Conservation (phyloP, 2,329 filamentous ascomycete species). For the Colletotrichum neosansevieriae region DNA sequence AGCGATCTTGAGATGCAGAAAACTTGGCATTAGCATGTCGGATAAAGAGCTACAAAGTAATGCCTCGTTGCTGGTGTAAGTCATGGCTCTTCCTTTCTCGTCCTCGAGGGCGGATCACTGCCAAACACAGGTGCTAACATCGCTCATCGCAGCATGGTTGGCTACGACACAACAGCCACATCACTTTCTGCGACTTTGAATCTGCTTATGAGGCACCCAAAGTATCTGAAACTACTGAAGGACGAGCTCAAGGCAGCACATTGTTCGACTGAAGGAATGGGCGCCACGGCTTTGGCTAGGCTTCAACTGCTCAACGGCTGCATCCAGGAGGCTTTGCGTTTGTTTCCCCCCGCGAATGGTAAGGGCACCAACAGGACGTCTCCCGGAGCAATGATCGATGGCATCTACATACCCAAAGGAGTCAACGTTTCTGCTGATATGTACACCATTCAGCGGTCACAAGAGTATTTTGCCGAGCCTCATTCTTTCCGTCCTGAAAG, state of each 20-base stretch:
- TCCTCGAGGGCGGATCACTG: no score
- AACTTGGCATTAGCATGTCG: slow-evolving; percentile 17
- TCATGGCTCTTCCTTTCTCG: not conserved
- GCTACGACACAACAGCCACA: slow-evolving; percentile 43
- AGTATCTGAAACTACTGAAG: slow-evolving; percentile 45
- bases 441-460: slow-evolving; percentile 49
- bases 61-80: slow-evolving; percentile 20
- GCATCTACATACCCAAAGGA: slow-evolving; percentile 47
- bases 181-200: slow-evolving; percentile 28
- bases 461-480: slow-evolving; percentile 47
- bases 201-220: slow-evolving; percentile 37
- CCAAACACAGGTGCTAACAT: no score
- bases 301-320: slow-evolving; percentile 52
- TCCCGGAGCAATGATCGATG: slow-evolving; percentile 45
- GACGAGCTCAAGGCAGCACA: slow-evolving; percentile 53
- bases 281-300: slow-evolving; percentile 42
- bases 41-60: slow-evolving; percentile 22
- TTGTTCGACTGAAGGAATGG: slow-evolving; percentile 41
- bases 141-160: slow-evolving; percentile 36
- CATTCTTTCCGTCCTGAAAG: slow-evolving; percentile 50
- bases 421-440: slow-evolving; percentile 54
- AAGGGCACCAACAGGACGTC: slow-evolving; percentile 28
- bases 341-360: slow-evolving; percentile 49
- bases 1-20: slow-evolving; percentile 19
- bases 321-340: slow-evolving; percentile 56